Evolutionary conservation across 2,329 filamentous ascomycete species (phyloP).

Genomic region (Diaporthe vaccinii): DNA sequence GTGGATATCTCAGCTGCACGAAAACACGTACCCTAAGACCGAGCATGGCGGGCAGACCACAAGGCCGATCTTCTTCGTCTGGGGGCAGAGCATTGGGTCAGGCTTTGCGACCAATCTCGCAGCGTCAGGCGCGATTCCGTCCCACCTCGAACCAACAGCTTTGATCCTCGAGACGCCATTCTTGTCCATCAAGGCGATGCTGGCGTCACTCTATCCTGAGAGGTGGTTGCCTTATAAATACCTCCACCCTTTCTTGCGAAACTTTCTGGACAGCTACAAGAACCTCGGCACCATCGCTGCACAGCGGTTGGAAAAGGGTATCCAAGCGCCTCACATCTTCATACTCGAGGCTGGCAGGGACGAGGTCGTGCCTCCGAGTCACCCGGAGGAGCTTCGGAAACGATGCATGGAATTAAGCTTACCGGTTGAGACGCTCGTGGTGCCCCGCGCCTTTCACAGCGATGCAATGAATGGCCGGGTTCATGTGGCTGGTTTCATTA

Average conservation of each 20-base stretch:
- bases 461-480: conserved; percentile 65
- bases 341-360: conserved; percentile 71
- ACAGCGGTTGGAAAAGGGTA: conserved; percentile 45
- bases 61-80: conserved; percentile 68
- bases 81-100: conserved; percentile 84
- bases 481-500: conserved; percentile 60
- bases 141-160: conserved; percentile 57
- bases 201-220: conserved; percentile 80
- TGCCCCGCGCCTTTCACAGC: conserved; percentile 68
- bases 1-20: conserved; percentile 68
- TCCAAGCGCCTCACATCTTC: conserved; percentile 55
- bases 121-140: conserved; percentile 53
- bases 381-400: conserved; percentile 60
- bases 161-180: conserved; percentile 84
- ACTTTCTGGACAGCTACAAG: conserved; percentile 67
- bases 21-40: conserved; percentile 43
- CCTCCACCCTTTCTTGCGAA: conserved; percentile 80
- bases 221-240: conserved; percentile 85
- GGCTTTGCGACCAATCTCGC: conserved; percentile 77
- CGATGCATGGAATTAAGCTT: conserved; percentile 64
- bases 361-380: conserved; percentile 68
- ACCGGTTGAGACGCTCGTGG: conserved; percentile 57
- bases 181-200: conserved; percentile 77
- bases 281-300: conserved; percentile 62
- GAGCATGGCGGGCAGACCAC: conserved; percentile 40